phyloP scores from a whole-genome alignment of 2,329 filamentous ascomycete genomes.

The Nakataea oryzae region DNA sequence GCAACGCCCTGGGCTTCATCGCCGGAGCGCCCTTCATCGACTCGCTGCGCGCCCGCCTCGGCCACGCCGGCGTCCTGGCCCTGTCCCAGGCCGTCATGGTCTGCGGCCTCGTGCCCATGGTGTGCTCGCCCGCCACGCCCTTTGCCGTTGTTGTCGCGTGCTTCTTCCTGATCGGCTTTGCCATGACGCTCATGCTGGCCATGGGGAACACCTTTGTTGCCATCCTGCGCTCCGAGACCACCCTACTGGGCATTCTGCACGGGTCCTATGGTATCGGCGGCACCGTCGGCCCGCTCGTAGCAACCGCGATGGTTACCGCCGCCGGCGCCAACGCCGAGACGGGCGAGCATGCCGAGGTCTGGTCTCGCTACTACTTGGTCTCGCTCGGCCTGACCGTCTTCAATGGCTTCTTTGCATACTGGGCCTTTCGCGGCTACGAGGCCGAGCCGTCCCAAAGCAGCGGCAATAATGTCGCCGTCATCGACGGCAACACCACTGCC shows the following conservation, averaged over 20 bases:
- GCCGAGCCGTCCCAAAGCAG: slow-evolving; percentile 31
- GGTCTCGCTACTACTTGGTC: slow-evolving; percentile 66
- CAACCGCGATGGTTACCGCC: slow-evolving; percentile 59
- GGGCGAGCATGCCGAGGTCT: slow-evolving; percentile 23
- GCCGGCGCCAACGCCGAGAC: slow-evolving; percentile 24
- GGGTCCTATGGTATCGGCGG: slow-evolving; percentile 59
- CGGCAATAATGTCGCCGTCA: not conserved
- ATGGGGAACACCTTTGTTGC: slow-evolving; percentile 41
- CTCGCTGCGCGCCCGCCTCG: slow-evolving; percentile 47
- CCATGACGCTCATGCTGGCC: slow-evolving; percentile 43
- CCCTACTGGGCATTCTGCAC: slow-evolving; percentile 52
- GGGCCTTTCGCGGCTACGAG: slow-evolving; percentile 63
- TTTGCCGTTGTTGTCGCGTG: slow-evolving; percentile 56
- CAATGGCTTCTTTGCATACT: slow-evolving; percentile 49
- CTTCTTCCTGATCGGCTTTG: slow-evolving; percentile 60
- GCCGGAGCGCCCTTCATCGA: slow-evolving; percentile 61
- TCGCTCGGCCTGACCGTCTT: slow-evolving; percentile 45
- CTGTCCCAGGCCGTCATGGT: slow-evolving; percentile 46
- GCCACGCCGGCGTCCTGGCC: slow-evolving; percentile 54
- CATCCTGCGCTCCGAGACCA: slow-evolving; percentile 32
- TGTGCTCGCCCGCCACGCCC: slow-evolving; percentile 55
- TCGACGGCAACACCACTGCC: slow-evolving; percentile 22
- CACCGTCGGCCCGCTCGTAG: slow-evolving; percentile 59
- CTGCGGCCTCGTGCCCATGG: slow-evolving; percentile 53
- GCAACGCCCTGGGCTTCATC: slow-evolving; percentile 69